phyloP scores from a whole-genome alignment of 495 filamentous ascomycete genomes.

The Penicillium arizonense region DNA sequence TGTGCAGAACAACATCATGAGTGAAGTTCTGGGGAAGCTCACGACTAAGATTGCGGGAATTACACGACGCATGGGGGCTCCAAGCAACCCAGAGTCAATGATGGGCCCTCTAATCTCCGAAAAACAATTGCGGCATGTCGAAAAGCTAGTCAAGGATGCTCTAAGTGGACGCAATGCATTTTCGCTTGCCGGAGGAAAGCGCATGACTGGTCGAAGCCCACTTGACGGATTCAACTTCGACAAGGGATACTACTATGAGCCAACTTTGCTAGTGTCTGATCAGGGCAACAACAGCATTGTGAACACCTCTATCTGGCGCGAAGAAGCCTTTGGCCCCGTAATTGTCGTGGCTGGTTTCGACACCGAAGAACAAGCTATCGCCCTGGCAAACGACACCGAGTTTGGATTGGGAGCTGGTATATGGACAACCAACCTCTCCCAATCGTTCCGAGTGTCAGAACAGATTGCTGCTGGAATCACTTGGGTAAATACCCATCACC shows the following conservation, averaged over 20 bases:
- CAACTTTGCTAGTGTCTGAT: slow-evolving; percentile 46
- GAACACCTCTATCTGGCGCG: slow-evolving; percentile 29
- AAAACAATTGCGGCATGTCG: slow-evolving; percentile 16
- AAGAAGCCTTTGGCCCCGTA: slow-evolving; percentile 52
- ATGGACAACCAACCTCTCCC: slow-evolving; percentile 52
- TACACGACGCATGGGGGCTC: slow-evolving; percentile 31
- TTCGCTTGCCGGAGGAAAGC: slow-evolving; percentile 30
- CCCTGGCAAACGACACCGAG: slow-evolving; percentile 39
- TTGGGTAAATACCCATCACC: slow-evolving; percentile 46
- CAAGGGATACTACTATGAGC: slow-evolving; percentile 57
- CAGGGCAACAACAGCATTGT: slow-evolving; percentile 3
- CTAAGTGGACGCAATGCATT: slow-evolving; percentile 23
- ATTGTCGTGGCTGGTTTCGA: slow-evolving; percentile 40
- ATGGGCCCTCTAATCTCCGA: slow-evolving; percentile 24
- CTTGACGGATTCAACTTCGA: slow-evolving; percentile 23
- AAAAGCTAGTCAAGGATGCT: slow-evolving; percentile 27
- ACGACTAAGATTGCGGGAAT: slow-evolving; percentile 40
- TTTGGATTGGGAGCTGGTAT: slow-evolving; percentile 44
- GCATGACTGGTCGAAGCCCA: slow-evolving; percentile 24
- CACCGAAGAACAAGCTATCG: slow-evolving; percentile 39
- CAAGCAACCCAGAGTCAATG: slow-evolving; percentile 13
- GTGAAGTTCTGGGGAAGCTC: slow-evolving; percentile 28
- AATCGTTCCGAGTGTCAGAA: slow-evolving; percentile 47
- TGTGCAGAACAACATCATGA: slow-evolving; percentile 47
- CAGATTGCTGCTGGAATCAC: slow-evolving; percentile 52